Evolutionary conservation across 2,329 filamentous ascomycete species (phyloP).

Genomic region (Sarocladium kiliense): DNA sequence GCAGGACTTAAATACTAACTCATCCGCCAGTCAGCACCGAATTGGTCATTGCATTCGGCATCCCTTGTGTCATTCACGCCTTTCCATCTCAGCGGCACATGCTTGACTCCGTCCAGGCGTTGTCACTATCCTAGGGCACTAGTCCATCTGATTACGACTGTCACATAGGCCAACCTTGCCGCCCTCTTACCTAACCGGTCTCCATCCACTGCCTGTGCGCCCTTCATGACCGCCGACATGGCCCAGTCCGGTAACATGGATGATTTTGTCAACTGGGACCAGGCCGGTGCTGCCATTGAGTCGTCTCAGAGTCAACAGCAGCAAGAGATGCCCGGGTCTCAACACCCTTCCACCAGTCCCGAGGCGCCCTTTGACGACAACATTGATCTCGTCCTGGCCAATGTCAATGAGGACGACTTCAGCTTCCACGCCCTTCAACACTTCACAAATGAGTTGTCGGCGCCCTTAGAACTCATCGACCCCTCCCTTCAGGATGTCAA

Average conservation of each 20-base stretch:
- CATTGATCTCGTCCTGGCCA: conserved; percentile 50
- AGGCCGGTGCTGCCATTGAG: conserved; percentile 29
- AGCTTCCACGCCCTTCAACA: conserved; percentile 56
- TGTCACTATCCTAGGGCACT: not conserved
- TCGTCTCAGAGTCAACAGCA: not conserved
- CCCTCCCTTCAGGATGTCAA: conserved; percentile 9
- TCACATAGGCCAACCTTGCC: not conserved
- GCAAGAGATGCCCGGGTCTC: not conserved
- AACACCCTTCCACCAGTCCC: not conserved
- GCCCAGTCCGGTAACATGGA: conserved; percentile 49
- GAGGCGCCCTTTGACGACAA: conserved; percentile 21
- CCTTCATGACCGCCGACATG: conserved; percentile 20
- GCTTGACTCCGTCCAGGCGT: not conserved
- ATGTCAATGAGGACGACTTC: conserved; percentile 54
- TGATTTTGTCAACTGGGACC: conserved; percentile 60
- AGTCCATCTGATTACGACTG: not conserved
- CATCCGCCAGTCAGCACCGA: not conserved
- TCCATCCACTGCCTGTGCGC: not conserved
- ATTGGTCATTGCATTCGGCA: not conserved
- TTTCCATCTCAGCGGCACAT: not conserved
- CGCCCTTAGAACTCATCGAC: conserved; percentile 24
- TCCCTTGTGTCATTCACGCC: conserved; percentile 4
- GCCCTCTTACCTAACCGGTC: not conserved
- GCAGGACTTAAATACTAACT: not conserved
- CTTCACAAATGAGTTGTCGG: conserved; percentile 37